phyloP scores from a whole-genome alignment of 441 rosid genomes.

The Aquilaria agallochum region DNA sequence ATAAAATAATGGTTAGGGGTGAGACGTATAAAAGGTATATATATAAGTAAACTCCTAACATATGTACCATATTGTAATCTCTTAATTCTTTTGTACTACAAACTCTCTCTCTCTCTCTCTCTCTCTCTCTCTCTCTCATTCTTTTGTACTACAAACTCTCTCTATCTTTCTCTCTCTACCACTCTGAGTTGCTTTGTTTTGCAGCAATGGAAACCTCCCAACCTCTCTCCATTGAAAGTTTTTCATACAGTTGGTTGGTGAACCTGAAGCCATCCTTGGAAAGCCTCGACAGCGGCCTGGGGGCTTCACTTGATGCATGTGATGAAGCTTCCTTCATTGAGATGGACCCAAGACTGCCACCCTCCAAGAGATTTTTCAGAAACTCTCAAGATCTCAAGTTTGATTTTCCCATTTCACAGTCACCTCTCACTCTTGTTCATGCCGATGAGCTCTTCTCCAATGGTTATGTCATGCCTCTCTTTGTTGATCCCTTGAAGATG shows the following conservation, averaged over 20 bases:
- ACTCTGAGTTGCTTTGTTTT: slow-evolving; percentile 3
- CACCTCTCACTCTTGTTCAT: slow-evolving; percentile 56
- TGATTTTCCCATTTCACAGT: slow-evolving; percentile 57
- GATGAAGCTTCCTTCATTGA: slow-evolving; percentile 88
- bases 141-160: slow-evolving; percentile 4
- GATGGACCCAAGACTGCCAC: slow-evolving; percentile 93
- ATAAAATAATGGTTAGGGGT: slow-evolving; percentile 33
- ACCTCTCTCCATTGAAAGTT: slow-evolving; percentile 85
- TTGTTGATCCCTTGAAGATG: slow-evolving; percentile 27
- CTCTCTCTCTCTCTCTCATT: slow-evolving; percentile 1
- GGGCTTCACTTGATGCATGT: slow-evolving; percentile 52
- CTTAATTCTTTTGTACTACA: slow-evolving; percentile 1
- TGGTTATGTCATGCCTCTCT: slow-evolving; percentile 69
- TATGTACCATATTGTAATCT: slow-evolving; percentile 9
- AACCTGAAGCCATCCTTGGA: slow-evolving; percentile 68
- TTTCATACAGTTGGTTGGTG: slow-evolving; percentile 86
- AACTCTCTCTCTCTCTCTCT: slow-evolving; percentile 10
- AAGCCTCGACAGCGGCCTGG: slow-evolving; percentile 37
- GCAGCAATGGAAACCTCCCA: slow-evolving; percentile 56
- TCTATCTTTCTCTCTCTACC: slow-evolving; percentile 12
- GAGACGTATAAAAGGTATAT: slow-evolving; percentile 36
- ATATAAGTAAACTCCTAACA: slow-evolving; percentile 29
- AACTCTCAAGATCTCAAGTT: slow-evolving; percentile 77
- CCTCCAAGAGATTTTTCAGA: slow-evolving; percentile 80
- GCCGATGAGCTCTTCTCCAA: slow-evolving; percentile 87